These are phyloP conservation scores for Nakazawaea ishiwadae DNA, from an alignment of 805 yeast genomes.

Conservation along the genomic window DNA sequence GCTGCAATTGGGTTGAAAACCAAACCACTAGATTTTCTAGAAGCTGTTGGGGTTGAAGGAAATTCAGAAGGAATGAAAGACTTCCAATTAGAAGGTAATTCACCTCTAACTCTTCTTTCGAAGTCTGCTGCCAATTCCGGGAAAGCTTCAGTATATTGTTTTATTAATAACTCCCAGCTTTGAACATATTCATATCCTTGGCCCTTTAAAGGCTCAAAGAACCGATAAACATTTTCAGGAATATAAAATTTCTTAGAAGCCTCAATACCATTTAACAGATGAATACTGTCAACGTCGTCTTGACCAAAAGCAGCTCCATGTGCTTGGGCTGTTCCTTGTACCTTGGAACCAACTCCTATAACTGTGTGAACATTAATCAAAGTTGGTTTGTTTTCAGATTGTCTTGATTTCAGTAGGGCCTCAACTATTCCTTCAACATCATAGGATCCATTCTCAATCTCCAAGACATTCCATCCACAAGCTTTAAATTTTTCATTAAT, in stretches of 20 bases:
- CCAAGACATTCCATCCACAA: slow-evolving; percentile 31
- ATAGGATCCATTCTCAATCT: slow-evolving; percentile 27
- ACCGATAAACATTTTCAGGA: slow-evolving; percentile 25
- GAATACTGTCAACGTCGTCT: slow-evolving; percentile 17
- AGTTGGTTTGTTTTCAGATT: slow-evolving; percentile 29
- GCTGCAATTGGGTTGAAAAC: slow-evolving; percentile 25
- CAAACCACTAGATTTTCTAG: slow-evolving; percentile 15
- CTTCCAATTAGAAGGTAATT: slow-evolving; percentile 25
- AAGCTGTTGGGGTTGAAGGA: too few relatives aligned
- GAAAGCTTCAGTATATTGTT: slow-evolving; percentile 17
- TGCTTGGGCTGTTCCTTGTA: slow-evolving; percentile 26
- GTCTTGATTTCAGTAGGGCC: slow-evolving; percentile 30
- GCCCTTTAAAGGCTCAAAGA: slow-evolving; percentile 20
- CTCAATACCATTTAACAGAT: slow-evolving; percentile 19
- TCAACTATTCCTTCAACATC: slow-evolving; percentile 25
- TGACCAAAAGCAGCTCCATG: slow-evolving; percentile 32
- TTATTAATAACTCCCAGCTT: slow-evolving; percentile 23
- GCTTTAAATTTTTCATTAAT: slow-evolving; percentile 29
- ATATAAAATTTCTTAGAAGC: slow-evolving; percentile 19
- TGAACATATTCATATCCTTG: slow-evolving; percentile 21
- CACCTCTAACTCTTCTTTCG: slow-evolving; percentile 22
- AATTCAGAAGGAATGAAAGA: slow-evolving; percentile 22
- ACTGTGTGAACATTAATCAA: slow-evolving; percentile 29
- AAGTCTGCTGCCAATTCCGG: slow-evolving; percentile 27
- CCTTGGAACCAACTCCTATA: slow-evolving; percentile 29